These are phyloP conservation scores for Blastobotrys aristatus DNA, from an alignment of 1,139 yeast genomes.

Conservation along the genomic window DNA sequence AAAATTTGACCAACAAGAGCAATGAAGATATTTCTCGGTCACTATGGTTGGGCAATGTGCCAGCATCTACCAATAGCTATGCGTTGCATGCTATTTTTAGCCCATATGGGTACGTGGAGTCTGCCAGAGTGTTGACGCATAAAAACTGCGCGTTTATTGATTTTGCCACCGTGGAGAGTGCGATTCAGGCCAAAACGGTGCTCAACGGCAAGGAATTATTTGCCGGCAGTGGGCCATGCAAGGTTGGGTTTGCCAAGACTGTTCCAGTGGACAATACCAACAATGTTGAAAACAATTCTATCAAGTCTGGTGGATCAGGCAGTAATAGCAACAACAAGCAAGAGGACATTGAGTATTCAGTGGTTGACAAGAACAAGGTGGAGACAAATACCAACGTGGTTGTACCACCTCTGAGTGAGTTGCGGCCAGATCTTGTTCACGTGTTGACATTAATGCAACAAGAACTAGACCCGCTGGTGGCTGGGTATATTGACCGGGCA, in stretches of 20 bases:
- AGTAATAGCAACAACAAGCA: not conserved
- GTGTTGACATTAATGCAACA: conserved; percentile 27
- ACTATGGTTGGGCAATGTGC: conserved; percentile 71
- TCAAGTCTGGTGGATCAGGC: too few relatives aligned
- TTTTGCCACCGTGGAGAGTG: conserved; percentile 64
- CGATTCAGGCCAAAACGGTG: conserved; percentile 69
- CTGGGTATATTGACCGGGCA: conserved; percentile 30
- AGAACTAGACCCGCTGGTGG: conserved; percentile 17
- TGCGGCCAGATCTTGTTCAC: conserved; percentile 27
- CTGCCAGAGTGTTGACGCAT: conserved; percentile 54
- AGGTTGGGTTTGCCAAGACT: conserved; percentile 40
- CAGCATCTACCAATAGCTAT: conserved; percentile 46
- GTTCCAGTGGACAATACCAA: conserved; percentile 9
- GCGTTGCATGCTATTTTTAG: conserved; percentile 43
- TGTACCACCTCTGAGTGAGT: conserved; percentile 22
- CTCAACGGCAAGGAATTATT: conserved; percentile 78
- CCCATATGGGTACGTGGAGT: conserved; percentile 50
- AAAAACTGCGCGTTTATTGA: conserved; percentile 65
- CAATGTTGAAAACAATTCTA: not conserved
- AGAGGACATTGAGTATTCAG: conserved; percentile 17
- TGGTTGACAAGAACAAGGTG: conserved; percentile 17
- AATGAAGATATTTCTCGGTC: conserved; percentile 46
- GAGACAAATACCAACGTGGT: not conserved
- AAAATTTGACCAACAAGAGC: not conserved
- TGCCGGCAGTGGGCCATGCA: conserved; percentile 52